These are phyloP conservation scores for Vigna reflexopilosa DNA, from an alignment of 306 rosid species.

Conservation along the genomic window DNA sequence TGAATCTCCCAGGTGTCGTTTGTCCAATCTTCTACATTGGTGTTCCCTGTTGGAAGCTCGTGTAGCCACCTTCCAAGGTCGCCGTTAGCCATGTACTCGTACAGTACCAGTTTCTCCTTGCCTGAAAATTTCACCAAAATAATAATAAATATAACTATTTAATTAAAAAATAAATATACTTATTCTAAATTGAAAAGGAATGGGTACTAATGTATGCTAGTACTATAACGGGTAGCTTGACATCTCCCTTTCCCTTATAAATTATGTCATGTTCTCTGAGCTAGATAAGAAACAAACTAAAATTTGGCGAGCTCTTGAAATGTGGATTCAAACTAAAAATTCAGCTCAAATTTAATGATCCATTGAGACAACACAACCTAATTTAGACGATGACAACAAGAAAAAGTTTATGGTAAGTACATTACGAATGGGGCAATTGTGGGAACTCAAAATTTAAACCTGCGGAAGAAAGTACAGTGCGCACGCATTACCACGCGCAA, in stretches of 20 bases:
- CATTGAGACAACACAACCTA: neutral
- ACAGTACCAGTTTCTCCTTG: constrained; percentile 75
- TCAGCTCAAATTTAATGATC: neutral
- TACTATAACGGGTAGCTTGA: neutral
- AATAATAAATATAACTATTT: no score
- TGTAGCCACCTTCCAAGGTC: constrained; percentile 87
- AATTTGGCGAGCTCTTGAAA: no score
- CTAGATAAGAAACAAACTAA: no score
- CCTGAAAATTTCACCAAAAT: constrained; percentile 49
- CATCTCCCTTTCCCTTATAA: no score
- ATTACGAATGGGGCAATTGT: constrained; percentile 8
- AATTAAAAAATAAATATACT: no score
- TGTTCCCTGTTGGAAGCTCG: constrained; percentile 83
- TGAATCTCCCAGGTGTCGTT: constrained; percentile 84
- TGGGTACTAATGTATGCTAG: neutral
- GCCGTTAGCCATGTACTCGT: constrained; percentile 85
- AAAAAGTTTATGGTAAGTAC: neutral
- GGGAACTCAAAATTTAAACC: neutral
- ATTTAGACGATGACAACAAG: neutral
- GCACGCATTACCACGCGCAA: constrained; percentile 44
- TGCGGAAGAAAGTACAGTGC: constrained; percentile 24
- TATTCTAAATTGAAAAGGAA: neutral
- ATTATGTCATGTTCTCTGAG: no score
- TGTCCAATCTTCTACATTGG: constrained; percentile 91
- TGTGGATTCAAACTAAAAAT: neutral